phyloP scores from a whole-genome alignment of 257 asterid species.

The Jacaranda copaia region DNA sequence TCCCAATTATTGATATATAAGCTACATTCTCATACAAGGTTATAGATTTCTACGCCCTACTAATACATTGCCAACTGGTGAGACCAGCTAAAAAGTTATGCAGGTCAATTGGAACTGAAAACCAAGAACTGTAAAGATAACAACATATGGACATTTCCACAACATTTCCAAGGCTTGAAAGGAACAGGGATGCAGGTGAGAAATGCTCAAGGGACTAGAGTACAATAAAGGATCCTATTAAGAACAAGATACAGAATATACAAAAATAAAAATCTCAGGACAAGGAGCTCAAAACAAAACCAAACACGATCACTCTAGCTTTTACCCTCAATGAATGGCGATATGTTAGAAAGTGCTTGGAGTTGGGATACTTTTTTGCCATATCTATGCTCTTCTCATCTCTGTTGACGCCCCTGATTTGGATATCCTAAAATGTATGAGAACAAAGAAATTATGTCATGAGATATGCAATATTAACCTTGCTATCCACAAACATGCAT shows the following conservation, averaged over 20 bases:
- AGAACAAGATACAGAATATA: neutral
- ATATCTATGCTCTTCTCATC: conserved; percentile 86
- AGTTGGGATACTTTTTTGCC: conserved; percentile 86
- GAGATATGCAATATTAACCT: conserved; percentile 29
- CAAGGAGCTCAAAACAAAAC: conserved; percentile 12
- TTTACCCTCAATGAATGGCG: conserved; percentile 93
- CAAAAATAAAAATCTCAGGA: neutral
- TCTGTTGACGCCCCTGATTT: conserved; percentile 96
- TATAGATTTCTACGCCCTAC: neutral
- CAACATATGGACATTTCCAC: neutral
- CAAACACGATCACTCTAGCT: conserved; percentile 20
- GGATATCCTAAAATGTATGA: conserved; percentile 73
- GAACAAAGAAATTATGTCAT: conserved; percentile 4
- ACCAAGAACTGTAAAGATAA: neutral
- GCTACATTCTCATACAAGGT: conserved; percentile 6
- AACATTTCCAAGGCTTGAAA: conserved; percentile 4
- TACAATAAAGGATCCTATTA: conserved; percentile 3
- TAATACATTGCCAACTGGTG: neutral
- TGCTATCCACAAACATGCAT: conserved; percentile 20
- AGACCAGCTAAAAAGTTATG: neutral
- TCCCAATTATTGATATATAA: neutral
- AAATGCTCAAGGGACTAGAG: conserved; percentile 12
- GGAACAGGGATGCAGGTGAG: conserved; percentile 19
- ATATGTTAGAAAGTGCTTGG: conserved; percentile 93
- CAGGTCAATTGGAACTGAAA: neutral